phyloP scores from a whole-genome alignment of 768 basidiomycete genomes.

The Sporobolomyces phaffii region DNA sequence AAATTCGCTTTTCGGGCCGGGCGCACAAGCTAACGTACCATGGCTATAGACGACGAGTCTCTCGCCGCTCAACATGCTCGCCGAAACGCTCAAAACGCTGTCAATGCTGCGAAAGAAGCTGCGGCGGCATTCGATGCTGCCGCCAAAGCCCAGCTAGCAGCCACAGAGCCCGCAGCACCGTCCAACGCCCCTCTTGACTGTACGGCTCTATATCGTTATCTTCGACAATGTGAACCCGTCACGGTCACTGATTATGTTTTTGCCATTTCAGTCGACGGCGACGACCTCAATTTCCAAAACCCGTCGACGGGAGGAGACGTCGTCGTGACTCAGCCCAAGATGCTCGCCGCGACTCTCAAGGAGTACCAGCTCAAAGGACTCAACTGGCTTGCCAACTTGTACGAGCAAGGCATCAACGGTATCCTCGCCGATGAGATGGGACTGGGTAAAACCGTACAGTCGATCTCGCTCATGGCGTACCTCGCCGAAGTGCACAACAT shows the following conservation, averaged over 20 bases:
- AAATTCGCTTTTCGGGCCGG: too few species aligned
- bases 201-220: not conserved
- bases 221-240: too few species aligned
- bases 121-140: slow-evolving; percentile 80
- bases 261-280: slow-evolving; percentile 95
- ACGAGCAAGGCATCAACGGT: slow-evolving; percentile 98
- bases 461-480: slow-evolving; percentile 89
- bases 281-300: slow-evolving; percentile 98
- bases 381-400: slow-evolving; percentile 94
- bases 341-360: slow-evolving; percentile 93
- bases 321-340: slow-evolving; percentile 83
- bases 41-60: slow-evolving; percentile 66
- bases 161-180: slow-evolving; percentile 57
- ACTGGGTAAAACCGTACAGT: slow-evolving; percentile 72
- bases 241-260: too few species aligned
- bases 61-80: slow-evolving; percentile 79
- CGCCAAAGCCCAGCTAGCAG: slow-evolving; percentile 71
- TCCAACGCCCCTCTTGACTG: slow-evolving; percentile 31
- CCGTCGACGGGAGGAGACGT: slow-evolving; percentile 82
- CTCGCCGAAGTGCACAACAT: slow-evolving; percentile 95
- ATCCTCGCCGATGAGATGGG: slow-evolving; percentile 83
- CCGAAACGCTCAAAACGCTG: slow-evolving; percentile 81
- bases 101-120: slow-evolving; percentile 66
- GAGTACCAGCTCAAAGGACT: slow-evolving; percentile 97
- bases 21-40: too few species aligned